Conservation (phyloP, 176 grass and related monocot genomes). For the Avena sativa region DNA sequence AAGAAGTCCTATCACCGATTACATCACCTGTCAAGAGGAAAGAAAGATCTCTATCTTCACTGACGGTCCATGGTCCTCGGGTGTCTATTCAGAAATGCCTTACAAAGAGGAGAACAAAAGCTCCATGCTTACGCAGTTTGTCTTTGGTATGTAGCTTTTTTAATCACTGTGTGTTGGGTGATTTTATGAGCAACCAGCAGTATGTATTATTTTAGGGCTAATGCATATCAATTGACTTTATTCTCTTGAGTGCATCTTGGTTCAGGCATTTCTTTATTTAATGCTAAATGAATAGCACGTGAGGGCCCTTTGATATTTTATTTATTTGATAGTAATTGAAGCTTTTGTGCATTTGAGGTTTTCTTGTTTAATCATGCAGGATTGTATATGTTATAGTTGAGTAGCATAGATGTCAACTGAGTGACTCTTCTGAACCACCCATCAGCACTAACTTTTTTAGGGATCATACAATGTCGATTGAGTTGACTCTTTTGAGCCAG, state of each 20-base stretch:
- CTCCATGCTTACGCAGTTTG: constrained; percentile 45
- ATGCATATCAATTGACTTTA: neutral
- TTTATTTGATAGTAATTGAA: neutral
- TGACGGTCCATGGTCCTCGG: constrained; percentile 61
- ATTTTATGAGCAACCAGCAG: constrained; percentile 11
- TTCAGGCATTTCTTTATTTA: neutral
- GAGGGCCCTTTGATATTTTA: neutral
- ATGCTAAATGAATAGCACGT: constrained; percentile 17
- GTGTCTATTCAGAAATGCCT: constrained; percentile 61
- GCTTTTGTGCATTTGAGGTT: constrained; percentile 11
- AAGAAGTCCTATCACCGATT: constrained; percentile 47
- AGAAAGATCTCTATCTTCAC: constrained; percentile 77
- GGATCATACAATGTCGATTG: neutral
- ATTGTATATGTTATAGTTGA: neutral
- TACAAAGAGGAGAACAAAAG: constrained; percentile 75
- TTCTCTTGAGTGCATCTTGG: constrained; percentile 17
- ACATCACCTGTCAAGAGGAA: constrained; percentile 67
- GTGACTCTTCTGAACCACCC: neutral
- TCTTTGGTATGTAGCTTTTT: constrained; percentile 57
- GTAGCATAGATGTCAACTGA: constrained; percentile 1
- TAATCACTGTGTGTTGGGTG: neutral
- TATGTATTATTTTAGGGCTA: constrained; percentile 24
- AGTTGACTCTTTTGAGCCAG: constrained; percentile 6
- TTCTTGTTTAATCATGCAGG: constrained; percentile 10
- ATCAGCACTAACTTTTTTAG: neutral